Conservation (phyloP, 345 rosid genomes). For the Trapa incisa region DNA sequence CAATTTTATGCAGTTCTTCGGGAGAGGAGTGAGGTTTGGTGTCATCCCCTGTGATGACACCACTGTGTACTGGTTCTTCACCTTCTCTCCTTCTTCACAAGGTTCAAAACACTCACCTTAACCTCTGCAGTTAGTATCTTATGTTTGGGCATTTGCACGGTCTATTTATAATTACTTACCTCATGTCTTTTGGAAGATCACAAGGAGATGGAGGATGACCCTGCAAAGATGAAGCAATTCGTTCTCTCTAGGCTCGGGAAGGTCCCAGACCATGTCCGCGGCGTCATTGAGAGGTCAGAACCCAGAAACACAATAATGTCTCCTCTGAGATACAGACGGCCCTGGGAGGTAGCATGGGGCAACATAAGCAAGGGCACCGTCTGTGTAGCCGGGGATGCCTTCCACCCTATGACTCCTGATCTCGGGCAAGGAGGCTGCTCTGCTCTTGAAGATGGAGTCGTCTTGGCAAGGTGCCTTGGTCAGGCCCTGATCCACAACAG, state of each 20-base stretch:
- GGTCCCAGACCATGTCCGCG: constrained; percentile 9
- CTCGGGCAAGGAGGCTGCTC: constrained; percentile 60
- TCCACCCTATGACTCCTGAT: constrained; percentile 69
- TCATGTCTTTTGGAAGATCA: constrained; percentile 3
- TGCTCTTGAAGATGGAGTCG: constrained; percentile 54
- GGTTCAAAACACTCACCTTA: constrained; percentile 11
- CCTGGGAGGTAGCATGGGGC: constrained; percentile 51
- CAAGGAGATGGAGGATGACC: constrained; percentile 13
- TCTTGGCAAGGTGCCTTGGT: constrained; percentile 54
- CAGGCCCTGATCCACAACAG: constrained; percentile 20
- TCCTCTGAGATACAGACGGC: constrained; percentile 31
- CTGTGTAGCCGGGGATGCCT: constrained; percentile 62
- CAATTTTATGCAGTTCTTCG: constrained; percentile 22
- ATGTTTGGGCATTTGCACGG: too few species aligned
- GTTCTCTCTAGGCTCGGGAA: constrained; percentile 19
- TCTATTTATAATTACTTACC: too few species aligned
- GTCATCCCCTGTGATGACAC: constrained; percentile 36
- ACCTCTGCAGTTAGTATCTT: too few species aligned
- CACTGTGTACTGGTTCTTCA: constrained; percentile 14
- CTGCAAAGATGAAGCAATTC: constrained; percentile 24
- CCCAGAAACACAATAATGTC: constrained; percentile 21
- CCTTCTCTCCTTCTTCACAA: constrained; percentile 12
- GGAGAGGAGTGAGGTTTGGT: constrained; percentile 39
- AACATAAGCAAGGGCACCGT: constrained; percentile 32
- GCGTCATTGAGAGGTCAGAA: constrained; percentile 26